Evolutionary conservation across 1,284 basidiomycete genomes (phyloP), one percentile per base, ranked within the genome.

Genomic region (Xerocomus cyaneibrunnescens): DNA sequence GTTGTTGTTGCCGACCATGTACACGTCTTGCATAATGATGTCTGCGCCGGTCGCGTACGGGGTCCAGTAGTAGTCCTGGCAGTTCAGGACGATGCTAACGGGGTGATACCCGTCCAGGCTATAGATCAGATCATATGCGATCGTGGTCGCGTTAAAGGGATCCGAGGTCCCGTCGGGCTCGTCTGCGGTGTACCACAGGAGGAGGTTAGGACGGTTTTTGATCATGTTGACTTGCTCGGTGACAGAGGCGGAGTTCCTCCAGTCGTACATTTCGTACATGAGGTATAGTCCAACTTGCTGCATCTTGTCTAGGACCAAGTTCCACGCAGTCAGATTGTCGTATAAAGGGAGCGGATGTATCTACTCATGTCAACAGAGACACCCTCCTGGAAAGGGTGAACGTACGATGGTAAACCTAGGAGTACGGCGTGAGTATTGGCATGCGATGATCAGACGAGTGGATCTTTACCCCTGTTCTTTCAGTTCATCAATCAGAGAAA

Each of bases 101-200:
- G 87, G 87, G 59, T 89, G 87, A 60, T 89, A 90, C 3, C 81
- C 80, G 42, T 90, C 87, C 12, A 88, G 69, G 3, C 76, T 74
- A 51, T 81, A 80, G 58, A 91, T 87, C n/a, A 83, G 70, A 56
- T 84, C 79, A 49, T 83, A 83, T 0, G 85, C 68, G 32, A 66
- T 68, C 1, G 70, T 58, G 0, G 87, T 84, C 1, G 84, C 84
- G 56, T 82, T 76, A 28, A 85, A 70, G 12, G 85, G 84, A 55
- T 88, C 85, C 21, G 75, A 76, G 2, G 79, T 76, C 32, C 87
- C 88, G 58, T 90, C 87, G 0, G 85, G 85, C 62, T 89, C 87
- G 56, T 89, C 86, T 0, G 74, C 85, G 9, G 86, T 89, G 68
- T 89, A 91, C 85, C 87, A 91, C 0, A 87, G 69, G 8, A 91